A percentile compares a stretch with the other conserved stretches of the same genome.
phyloP scores from a whole-genome alignment of 306 rosid genomes.

The Castanospermum australe region DNA sequence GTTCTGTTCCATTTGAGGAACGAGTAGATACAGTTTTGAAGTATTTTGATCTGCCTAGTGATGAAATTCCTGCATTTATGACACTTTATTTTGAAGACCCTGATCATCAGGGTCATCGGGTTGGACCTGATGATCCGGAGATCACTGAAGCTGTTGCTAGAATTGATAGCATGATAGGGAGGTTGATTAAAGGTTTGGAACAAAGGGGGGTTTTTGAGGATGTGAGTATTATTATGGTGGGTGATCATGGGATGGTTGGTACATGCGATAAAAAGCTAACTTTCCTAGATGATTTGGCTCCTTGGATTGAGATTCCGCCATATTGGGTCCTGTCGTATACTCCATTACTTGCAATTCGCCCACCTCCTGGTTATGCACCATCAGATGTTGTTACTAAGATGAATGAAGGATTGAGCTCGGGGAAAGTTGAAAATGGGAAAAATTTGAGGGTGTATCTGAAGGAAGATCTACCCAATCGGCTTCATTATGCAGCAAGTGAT shows the following conservation, averaged over 20 bases:
- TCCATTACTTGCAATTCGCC: constrained; percentile 79
- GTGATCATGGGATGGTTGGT: constrained; percentile 99
- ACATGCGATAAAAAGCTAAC: constrained; percentile 88
- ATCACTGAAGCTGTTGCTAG: constrained; percentile 76
- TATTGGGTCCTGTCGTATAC: constrained; percentile 65
- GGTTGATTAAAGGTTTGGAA: constrained; percentile 79
- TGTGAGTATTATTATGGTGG: constrained; percentile 78
- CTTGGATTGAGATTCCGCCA: constrained; percentile 68
- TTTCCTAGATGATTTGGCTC: constrained; percentile 65
- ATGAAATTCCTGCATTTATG: constrained; percentile 79
- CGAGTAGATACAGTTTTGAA: constrained; percentile 65
- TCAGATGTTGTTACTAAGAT: constrained; percentile 62
- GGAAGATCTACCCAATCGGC: constrained; percentile 83
- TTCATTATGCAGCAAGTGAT: constrained; percentile 66
- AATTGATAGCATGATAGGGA: constrained; percentile 84
- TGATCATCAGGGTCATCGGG: constrained; percentile 90
- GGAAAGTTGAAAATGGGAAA: constrained; percentile 78
- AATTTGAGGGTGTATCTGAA: constrained; percentile 73
- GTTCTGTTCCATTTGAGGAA: constrained; percentile 79
- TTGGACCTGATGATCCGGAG: constrained; percentile 92
- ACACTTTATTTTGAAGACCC: constrained; percentile 98
- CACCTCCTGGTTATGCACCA: constrained; percentile 46
- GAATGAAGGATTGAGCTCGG: constrained; percentile 77
- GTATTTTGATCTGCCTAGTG: constrained; percentile 70
- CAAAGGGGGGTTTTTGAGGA: constrained; percentile 82